Evolutionary conservation across 805 yeast genomes (phyloP), one percentile per base, ranked within the genome.

Genomic region (Yamadazyma kitorensis): DNA sequence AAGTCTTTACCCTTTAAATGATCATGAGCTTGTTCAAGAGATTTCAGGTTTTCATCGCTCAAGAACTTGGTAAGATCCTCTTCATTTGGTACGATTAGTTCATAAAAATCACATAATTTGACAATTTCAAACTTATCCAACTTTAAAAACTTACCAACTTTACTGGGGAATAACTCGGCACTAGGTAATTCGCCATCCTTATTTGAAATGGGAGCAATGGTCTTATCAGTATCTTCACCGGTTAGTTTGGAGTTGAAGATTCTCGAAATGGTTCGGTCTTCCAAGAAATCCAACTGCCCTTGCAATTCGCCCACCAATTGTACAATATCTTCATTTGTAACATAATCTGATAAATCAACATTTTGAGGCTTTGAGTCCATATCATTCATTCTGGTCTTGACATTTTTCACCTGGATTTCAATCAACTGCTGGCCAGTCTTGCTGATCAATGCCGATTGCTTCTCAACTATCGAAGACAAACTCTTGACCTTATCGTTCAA

Each of bases 291-390:
- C 50, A 89, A 69, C 59, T 89, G 97, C 6, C 86, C 85, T 59
- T 89, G 97, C 36, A 89, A 63, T 57, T 89, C 98, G 8, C 86
- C 86, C 10, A 88, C 97, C 29, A 89, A 67, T 52, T 86, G 91
- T 3, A 84, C 84, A 9, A 89, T 62, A 52, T 91, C 98, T 38
- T 85, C 94, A 45, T 86, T 82, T 3, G 91, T 78, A 23, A 80
- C 86, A 44, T 71, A 80, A 43, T 82, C 86, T 3, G 72, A 54
- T 1, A 76, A 53, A 39, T 76, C 82, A 33, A 52, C 43, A 28
- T 36, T 34, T 46, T 50, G 17, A 13, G 39, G 28, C 21, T 33
- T 36, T 4, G 34, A 12, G 45, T 34, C 58, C 21, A 54, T 41
- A 13, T 59, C 49, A 6, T 48, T 44, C 34, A 72, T 63, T 61